A percentile compares a stretch with the other conserved stretches of the same genome.
These are phyloP conservation scores for Leucocoprinus birnbaumii DNA, from an alignment of 768 basidiomycete species.

Conservation along the genomic window DNA sequence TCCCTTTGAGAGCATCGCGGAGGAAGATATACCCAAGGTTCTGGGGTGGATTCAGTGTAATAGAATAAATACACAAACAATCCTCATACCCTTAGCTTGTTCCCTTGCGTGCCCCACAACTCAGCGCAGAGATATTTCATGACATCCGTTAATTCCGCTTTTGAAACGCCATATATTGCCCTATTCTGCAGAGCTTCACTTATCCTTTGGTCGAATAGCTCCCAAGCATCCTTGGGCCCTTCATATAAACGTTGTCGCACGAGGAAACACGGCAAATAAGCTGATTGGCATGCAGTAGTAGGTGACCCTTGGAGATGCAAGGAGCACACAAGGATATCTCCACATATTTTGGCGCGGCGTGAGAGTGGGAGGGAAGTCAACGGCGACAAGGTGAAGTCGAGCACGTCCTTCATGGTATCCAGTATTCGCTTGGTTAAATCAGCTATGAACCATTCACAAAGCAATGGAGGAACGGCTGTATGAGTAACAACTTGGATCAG, in stretches of 20 bases:
- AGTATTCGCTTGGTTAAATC: conserved; percentile 41
- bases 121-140: conserved; percentile 8
- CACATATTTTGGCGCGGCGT: conserved; percentile 1
- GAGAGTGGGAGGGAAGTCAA: neutral
- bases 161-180: conserved; percentile 2
- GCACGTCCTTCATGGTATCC: conserved; percentile 28
- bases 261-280: conserved; percentile 1
- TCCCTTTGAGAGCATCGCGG: neutral
- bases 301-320: neutral
- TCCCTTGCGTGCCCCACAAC: neutral
- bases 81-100: neutral
- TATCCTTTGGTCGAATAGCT: neutral
- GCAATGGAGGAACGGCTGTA: conserved; percentile 37
- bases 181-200: neutral
- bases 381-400: conserved; percentile 33
- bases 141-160: neutral
- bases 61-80: neutral
- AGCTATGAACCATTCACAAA: conserved; percentile 45
- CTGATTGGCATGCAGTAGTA: neutral
- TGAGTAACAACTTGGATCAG: conserved; percentile 42
- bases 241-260: conserved; percentile 9
- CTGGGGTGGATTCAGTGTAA: neutral
- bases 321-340: neutral
- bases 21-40: conserved; percentile 6
- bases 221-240: conserved; percentile 10